Conservation (phyloP, 164 flowering plant species). For the Stephania cephalantha region DNA sequence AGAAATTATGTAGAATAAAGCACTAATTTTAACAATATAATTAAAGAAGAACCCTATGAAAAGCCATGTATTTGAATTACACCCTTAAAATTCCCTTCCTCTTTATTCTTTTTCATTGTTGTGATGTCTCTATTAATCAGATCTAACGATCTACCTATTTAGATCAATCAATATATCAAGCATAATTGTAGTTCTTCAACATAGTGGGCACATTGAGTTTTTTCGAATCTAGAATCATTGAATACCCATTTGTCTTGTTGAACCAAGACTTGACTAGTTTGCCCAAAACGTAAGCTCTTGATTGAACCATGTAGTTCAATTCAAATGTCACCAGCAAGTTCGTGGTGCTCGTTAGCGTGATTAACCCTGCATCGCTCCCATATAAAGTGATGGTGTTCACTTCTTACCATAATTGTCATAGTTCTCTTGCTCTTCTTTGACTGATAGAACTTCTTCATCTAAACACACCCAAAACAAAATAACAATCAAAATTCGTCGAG, state of each 20-base stretch:
- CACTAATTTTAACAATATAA: not conserved
- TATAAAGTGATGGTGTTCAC: constrained; percentile 72
- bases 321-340: constrained; percentile 45
- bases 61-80: not conserved
- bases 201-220: constrained; percentile 42
- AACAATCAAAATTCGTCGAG: too few species aligned
- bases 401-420: constrained; percentile 32
- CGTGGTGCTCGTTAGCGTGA: constrained; percentile 48
- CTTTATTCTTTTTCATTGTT: not conserved
- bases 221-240: constrained; percentile 38
- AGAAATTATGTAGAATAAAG: too few species aligned
- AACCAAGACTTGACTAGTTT: constrained; percentile 77
- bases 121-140: constrained; percentile 8
- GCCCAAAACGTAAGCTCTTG: constrained; percentile 78
- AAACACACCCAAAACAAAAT: constrained; percentile 14
- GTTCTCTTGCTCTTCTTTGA: constrained; percentile 67
- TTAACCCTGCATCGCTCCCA: constrained; percentile 65
- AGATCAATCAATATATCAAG: too few species aligned
- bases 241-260: constrained; percentile 47
- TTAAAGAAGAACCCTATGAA: not conserved
- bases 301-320: constrained; percentile 48
- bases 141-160: not conserved
- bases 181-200: constrained; percentile 54
- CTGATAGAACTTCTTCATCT: constrained; percentile 79
- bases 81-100: not conserved